Base-by-base conservation (phyloP, 257 asterid genomes). In the Echites panduratus region DNA sequence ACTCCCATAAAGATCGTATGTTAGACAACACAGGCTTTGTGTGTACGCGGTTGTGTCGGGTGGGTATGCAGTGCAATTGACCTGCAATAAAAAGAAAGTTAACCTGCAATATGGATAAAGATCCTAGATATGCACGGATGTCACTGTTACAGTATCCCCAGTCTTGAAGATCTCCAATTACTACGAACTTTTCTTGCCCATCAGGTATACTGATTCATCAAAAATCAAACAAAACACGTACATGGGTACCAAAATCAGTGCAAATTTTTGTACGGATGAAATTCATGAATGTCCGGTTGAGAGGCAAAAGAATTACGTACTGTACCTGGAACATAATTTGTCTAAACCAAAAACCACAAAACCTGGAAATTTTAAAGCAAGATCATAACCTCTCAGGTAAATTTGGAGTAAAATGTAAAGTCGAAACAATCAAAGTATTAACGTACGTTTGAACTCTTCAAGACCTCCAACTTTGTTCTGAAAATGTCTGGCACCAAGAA, bases 91-190 rank as follows among this genome's bases (percentile, higher is more conserved):
- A 1, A 32, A 32, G 32, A 66, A 4, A 12, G 11, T 29, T 1
- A 68, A 90, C 97, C 96, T 91, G 96, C 76, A 87, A 70, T 66
- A 88, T 88, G 27, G 86, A 82, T 52, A 93, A 56, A 19, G 85
- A 85, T 29, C 89, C 96, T 22, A 89, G 68, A 69, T 79, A 82
- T 38, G 84, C 98, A 12, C 90, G 89, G 54, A 88, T 32, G 53
- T 94, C 97, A 59, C 87, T 85, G 78, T 89, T 91, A 29, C 86
- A 68, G 62, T 87, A 94, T 45, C 96, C 92, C 80, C 85, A 91
- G 53, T 90, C 91, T 83, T 85, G 53, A 67, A 94, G 85, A 75
- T 91, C 98, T 57, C 84, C 89, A 0, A 94, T 94, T n/a, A 91
- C 78, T 20, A 88, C 85, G 85, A 94, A 94, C 81, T 89, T 89